A percentile compares a stretch with the other conserved stretches of the same genome.
Evolutionary conservation across 331 rosid species (phyloP).

Genomic region (Phaseolus coccineus): DNA sequence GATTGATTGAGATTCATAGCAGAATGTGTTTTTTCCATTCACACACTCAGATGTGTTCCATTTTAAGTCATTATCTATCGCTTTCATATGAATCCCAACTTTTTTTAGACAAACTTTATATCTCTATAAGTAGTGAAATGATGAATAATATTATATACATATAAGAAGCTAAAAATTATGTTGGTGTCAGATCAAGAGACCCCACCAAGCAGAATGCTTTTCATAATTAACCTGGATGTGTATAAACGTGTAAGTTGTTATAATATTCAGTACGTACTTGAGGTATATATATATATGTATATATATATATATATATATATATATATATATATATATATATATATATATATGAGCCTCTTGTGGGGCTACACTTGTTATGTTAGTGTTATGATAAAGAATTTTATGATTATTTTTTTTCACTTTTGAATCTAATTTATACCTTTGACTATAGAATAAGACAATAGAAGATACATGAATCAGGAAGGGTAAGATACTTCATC

Average conservation of each 20-base stretch:
- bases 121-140: background rate
- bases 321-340: too few relatives aligned
- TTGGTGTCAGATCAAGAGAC: conserved; percentile 3
- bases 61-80: too few relatives aligned
- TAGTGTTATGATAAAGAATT: background rate
- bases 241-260: conserved; percentile 6
- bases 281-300: background rate
- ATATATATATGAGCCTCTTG: background rate
- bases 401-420: background rate
- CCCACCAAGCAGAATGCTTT: background rate
- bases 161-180: background rate
- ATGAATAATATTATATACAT: background rate
- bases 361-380: background rate
- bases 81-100: too few relatives aligned
- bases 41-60: too few relatives aligned
- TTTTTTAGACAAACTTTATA: background rate
- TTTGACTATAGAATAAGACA: conserved; percentile 32
- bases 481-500: background rate
- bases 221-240: background rate
- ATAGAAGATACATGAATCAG: background rate
- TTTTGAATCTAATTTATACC: background rate
- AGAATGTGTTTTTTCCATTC: too few relatives aligned
- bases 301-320: too few relatives aligned
- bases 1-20: too few relatives aligned
- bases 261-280: background rate